These are phyloP conservation scores for Teratosphaeria epicoccoides DNA, from an alignment of 2,329 filamentous ascomycete genomes.

Conservation along the genomic window DNA sequence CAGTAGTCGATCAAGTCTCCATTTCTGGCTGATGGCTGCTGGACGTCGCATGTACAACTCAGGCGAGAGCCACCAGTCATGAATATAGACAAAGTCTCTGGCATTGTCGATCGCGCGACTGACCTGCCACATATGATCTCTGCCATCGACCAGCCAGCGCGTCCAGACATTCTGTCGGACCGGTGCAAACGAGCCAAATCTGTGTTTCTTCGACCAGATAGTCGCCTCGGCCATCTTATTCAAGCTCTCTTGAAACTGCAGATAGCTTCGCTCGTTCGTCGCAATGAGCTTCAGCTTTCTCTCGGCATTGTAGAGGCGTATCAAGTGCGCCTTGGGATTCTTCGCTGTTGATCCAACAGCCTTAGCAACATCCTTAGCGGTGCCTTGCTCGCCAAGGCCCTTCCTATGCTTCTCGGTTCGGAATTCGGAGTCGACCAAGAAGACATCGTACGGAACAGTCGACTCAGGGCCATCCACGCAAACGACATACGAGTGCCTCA, in stretches of 20 bases:
- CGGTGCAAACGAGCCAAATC: slow-evolving; percentile 89
- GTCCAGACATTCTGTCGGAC: slow-evolving; percentile 78
- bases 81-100: slow-evolving; percentile 95
- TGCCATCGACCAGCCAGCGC: slow-evolving; percentile 91
- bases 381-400: slow-evolving; percentile 40
- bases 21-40: slow-evolving; percentile 93
- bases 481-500: slow-evolving; percentile 94
- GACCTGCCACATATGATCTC: slow-evolving; percentile 99
- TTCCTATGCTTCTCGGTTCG: slow-evolving; percentile 61
- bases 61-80: slow-evolving; percentile 98
- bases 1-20: slow-evolving; percentile 86
- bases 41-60: slow-evolving; percentile 92
- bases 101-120: slow-evolving; percentile 95
- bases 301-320: slow-evolving; percentile 85
- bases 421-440: slow-evolving; percentile 88
- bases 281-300: slow-evolving; percentile 84
- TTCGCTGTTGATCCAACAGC: slow-evolving; percentile 35
- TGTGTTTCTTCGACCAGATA: slow-evolving; percentile 69
- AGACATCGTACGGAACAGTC: slow-evolving; percentile 98
- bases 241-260: slow-evolving; percentile 91
- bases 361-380: slow-evolving; percentile 52
- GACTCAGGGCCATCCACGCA: slow-evolving; percentile 98
- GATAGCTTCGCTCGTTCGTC: slow-evolving; percentile 76
- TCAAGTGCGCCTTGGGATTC: slow-evolving; percentile 61
- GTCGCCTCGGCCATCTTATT: slow-evolving; percentile 74